Evolutionary conservation across 257 asterid species (phyloP).

Genomic region (Gynochthodes officinalis): DNA sequence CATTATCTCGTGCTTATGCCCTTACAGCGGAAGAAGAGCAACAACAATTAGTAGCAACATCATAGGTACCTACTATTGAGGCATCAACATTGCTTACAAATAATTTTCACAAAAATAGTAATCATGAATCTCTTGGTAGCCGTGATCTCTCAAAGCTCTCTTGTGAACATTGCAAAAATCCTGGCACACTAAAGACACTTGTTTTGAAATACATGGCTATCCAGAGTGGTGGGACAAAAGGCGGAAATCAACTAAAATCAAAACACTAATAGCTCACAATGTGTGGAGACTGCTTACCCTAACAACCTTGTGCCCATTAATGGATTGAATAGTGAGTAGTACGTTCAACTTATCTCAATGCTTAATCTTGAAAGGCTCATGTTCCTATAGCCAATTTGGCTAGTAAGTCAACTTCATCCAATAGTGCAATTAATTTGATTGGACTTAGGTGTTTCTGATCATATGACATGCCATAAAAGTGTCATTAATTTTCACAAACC

Average conservation of each 20-base stretch:
- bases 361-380: neutral
- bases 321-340: constrained; percentile 11
- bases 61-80: neutral
- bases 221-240: constrained; percentile 1
- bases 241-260: too few relatives aligned
- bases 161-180: constrained; percentile 10
- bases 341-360: neutral
- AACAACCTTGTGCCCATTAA: neutral
- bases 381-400: neutral
- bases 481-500: too few relatives aligned
- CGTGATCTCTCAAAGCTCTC: neutral
- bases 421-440: neutral
- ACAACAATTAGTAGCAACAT: neutral
- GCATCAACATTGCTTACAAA: neutral
- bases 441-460: constrained; percentile 11
- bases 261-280: too few relatives aligned
- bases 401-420: neutral
- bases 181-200: neutral
- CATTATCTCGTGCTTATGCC: neutral
- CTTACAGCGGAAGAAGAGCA: neutral
- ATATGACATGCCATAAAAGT: neutral
- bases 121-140: neutral
- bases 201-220: neutral
- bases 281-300: too few relatives aligned
- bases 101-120: neutral